Percentiles rank a stretch among this genome's conserved stretches.
Evolutionary conservation across 169 alveolate species (phyloP).

Genomic region (Plasmodium cynomolgi): DNA sequence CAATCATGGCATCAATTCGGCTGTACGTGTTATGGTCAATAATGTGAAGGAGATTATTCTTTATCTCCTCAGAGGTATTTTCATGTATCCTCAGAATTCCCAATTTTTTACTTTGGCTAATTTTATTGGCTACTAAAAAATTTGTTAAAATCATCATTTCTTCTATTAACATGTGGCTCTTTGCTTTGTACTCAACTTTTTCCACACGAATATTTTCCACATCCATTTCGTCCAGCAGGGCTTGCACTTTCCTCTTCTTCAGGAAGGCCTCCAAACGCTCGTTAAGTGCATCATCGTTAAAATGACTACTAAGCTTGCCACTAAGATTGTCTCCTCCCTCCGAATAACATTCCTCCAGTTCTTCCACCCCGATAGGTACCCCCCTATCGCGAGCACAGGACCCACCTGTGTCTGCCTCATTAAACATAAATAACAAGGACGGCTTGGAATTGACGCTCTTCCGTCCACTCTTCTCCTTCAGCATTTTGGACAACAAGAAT

Average conservation of each 20-base stretch:
- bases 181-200: constrained; percentile 55
- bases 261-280: neutral
- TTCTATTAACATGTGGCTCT: constrained; percentile 86
- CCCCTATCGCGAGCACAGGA: neutral
- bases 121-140: constrained; percentile 82
- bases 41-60: constrained; percentile 57
- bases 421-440: constrained; percentile 23
- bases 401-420: neutral
- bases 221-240: constrained; percentile 50
- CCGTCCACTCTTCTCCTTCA: constrained; percentile 44
- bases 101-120: constrained; percentile 69
- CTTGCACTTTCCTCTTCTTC: neutral
- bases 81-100: constrained; percentile 82
- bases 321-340: neutral
- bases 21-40: constrained; percentile 65
- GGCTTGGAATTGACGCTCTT: constrained; percentile 22
- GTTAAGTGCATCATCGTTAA: neutral
- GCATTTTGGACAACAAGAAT: constrained; percentile 30
- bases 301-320: neutral
- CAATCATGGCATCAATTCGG: constrained; percentile 15
- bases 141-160: constrained; percentile 88
- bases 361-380: constrained; percentile 17
- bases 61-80: constrained; percentile 80
- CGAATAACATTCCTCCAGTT: neutral
- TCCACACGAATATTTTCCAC: constrained; percentile 37